Evolutionary conservation across 176 grass and related monocot genomes (phyloP), one percentile per base, ranked within the genome.

Genomic region (Oryza punctata): DNA sequence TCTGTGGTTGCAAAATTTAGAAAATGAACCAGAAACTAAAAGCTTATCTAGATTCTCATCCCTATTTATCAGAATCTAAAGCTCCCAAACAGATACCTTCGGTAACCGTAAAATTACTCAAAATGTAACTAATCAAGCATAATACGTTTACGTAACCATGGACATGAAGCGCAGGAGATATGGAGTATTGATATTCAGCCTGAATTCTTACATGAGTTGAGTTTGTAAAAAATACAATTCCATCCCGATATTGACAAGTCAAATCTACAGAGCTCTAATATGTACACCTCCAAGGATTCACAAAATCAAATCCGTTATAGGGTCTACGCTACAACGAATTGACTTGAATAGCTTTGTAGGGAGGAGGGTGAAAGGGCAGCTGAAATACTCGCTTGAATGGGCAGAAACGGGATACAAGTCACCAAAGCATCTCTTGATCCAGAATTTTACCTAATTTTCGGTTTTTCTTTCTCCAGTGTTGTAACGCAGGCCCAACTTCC

Each of bases 391-490:
- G 84, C 84, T 90, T 90, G 80, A 90, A 87, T 61, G 40, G 75
- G 88, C 88, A 90, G 80, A 90, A 70, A 40, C 88, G 80, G 88
- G 88, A 79, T 90, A 86, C 72, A 87, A 73, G 74, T 63, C 68
- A 82, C 63, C 12, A 26, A 83, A 86, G 84, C 84, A 75, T 90
- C 80, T 75, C 29, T 73, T 87, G 69, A 83, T 50, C 69, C 80
- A 75, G 63, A 38, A 90, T 75, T 75, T 32, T 6, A 72, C 67
- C 57, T 23, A 44, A 70, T 50, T 44, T 41, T 60, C 26, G 24
- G 3, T 50, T 3, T 50, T 72, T 66, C 25, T 50, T 67, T 73
- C 38, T 47, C 83, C 1, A 64, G 37, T 78, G 65, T 85, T 65
- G 38, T 63, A 65, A 71, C 61, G 21, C 41, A 26, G 44, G 12